Evolutionary conservation across 768 basidiomycete species (phyloP), one percentile per base, ranked within the genome.

Genomic region (Psilocybe subaeruginosa): DNA sequence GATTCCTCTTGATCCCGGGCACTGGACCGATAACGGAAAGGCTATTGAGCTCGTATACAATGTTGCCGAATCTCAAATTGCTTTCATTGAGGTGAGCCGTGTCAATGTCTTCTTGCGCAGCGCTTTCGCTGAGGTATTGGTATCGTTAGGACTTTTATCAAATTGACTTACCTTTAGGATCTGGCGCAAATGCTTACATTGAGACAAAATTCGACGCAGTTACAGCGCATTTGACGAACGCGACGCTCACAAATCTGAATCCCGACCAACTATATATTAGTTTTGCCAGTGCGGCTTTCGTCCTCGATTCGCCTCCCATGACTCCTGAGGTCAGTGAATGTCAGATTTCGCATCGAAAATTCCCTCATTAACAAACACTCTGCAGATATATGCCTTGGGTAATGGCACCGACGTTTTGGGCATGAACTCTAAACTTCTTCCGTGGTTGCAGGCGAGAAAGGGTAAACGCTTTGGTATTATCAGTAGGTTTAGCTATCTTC

Each of bases 21-120:
- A 77, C 4, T 85, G 83, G 83, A 77, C 77, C 3, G 83, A 83
- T 68, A 85, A 85, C 62, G 75, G 72, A 19, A 76, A 81, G 23
- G 65, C 67, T 39, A 81, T 84, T 61, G 74, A 78, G 59, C 69
- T 82, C 8, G 69, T 77, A 1, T 82, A 83, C 62, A 82, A 83
- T 55, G 66, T 65, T 14, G 70, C 66, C 3, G 64, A 68, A 53
- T 65, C 74, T 19, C 76, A 79, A 59, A 70, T 73, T 6, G 81
- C 81, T 0, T 82, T 71, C 61, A 82, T 83, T 52, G 80, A 83
- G 68, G 78, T 76, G 35, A 19, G 59, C 23, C 23, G 2, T 16
- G 8, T 49, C 19, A 14, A 54, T 35, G n/a, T 17, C 12, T 8
- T 17, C 30, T 33, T 8, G 17, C 7, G 0, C 3, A 30, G 12